Base-by-base conservation (phyloP, 2,329 filamentous ascomycete species). In the Trichoderma hamatum region DNA sequence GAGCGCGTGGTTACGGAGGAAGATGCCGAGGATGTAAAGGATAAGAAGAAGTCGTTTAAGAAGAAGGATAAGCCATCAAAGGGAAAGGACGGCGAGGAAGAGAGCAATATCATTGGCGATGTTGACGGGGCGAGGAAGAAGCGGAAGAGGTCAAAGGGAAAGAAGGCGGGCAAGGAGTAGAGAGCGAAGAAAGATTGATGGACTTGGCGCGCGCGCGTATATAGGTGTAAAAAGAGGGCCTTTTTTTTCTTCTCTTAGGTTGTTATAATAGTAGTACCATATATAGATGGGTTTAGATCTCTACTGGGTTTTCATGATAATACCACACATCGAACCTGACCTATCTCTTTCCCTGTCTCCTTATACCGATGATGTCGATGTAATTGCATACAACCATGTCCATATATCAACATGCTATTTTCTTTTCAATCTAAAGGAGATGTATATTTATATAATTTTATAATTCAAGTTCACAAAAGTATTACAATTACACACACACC, bases 121-220 rank as follows among this genome's bases (percentile, higher is more conserved):
- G 76, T 72, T 2, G 74, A 72, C 24, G 76, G 74, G 4, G 69
- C 76, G 70, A 76, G 77, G 73, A 85, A 67, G 77, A 86, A 84
- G 80, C 78, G 84, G 76, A 86, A 85, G 82, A 83, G 84, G 74
- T 84, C 84, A 64, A 83, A 82, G 75, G 78, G 78, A 64, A 82
- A 80, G 70, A 82, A 82, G 63, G 63, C 30, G 2, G 28, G 34
- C 16, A 51, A 55, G 46, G 34, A 28, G 26, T 43, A 43, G 52
- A 58, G 36, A 58, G 54, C 36, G 51, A 65, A 6, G 51, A 65
- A 6, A 55, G 30, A 43, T 21, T 55, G 30, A 65, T 43, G 16
- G 60, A 51, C 32, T 19, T 52, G 10, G 13, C 34, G 60, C 10
- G 32, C 6, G n/a, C 32, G 39, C 19, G 60, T 16, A 28, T 52